These are phyloP conservation scores for Didymella glomerata DNA, from an alignment of 2,329 filamentous ascomycete genomes.

Conservation along the genomic window DNA sequence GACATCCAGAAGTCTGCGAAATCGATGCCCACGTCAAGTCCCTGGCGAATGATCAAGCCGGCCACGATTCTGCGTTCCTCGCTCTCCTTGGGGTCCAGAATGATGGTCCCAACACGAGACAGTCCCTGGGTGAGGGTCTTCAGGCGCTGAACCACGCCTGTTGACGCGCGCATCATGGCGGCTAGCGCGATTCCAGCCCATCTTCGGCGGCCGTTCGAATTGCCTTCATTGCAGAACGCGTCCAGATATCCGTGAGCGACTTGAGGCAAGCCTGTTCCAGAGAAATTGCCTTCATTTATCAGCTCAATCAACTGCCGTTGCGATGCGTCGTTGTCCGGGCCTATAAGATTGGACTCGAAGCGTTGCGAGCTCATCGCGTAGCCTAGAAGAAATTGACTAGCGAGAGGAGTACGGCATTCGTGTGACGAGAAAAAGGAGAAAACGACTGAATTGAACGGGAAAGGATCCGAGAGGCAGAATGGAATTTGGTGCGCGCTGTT, in stretches of 20 bases:
- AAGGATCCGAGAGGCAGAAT: slow-evolving; percentile 3
- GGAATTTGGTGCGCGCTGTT: slow-evolving; percentile 17
- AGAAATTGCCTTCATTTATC: slow-evolving; percentile 23
- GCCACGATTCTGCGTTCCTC: slow-evolving; percentile 47
- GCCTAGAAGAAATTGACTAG: background rate
- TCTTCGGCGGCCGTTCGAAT: slow-evolving; percentile 34
- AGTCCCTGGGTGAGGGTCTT: slow-evolving; percentile 20
- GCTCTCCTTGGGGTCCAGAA: slow-evolving; percentile 31
- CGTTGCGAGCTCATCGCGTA: slow-evolving; percentile 26
- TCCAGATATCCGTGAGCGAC: slow-evolving; percentile 36
- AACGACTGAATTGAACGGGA: slow-evolving; percentile 1
- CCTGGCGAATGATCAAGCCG: slow-evolving; percentile 42
- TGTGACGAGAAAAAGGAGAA: slow-evolving; percentile 2
- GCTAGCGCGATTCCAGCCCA: slow-evolving; percentile 46
- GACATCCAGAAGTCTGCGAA: slow-evolving; percentile 42
- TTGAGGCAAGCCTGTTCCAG: slow-evolving; percentile 18
- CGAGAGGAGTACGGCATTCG: slow-evolving; percentile 16
- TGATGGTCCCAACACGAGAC: slow-evolving; percentile 34
- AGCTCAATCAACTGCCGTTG: slow-evolving; percentile 30
- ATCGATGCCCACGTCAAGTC: slow-evolving; percentile 31
- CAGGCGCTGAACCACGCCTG: slow-evolving; percentile 29
- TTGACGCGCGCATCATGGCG: slow-evolving; percentile 35
- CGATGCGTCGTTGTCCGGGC: slow-evolving; percentile 33
- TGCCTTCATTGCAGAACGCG: slow-evolving; percentile 36
- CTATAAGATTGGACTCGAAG: slow-evolving; percentile 34